These are phyloP conservation scores for Sugiyamaella sp. DNA, from an alignment of 1,139 yeast genomes.

Conservation along the genomic window DNA sequence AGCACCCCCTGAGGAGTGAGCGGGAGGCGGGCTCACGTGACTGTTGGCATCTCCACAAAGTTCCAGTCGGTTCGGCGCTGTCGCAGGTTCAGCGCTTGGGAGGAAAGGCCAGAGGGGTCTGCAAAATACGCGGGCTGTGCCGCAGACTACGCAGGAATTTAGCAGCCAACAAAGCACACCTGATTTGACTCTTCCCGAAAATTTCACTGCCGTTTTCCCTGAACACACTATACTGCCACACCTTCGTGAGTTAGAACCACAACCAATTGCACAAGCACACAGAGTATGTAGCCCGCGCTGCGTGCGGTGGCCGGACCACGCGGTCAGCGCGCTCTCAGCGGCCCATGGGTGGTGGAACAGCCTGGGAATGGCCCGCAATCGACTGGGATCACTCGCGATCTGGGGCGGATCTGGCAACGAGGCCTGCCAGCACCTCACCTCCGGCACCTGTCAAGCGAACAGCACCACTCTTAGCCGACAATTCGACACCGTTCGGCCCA, in stretches of 20 bases:
- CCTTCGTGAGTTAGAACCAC: conserved; percentile 3
- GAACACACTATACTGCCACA: neutral
- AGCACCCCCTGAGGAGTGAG: neutral
- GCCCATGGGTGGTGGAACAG: too few relatives aligned
- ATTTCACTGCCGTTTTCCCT: conserved; percentile 8
- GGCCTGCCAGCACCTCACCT: too few relatives aligned
- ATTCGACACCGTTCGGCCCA: too few relatives aligned
- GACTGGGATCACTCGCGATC: too few relatives aligned
- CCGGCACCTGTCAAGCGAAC: too few relatives aligned
- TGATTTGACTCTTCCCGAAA: conserved; percentile 12
- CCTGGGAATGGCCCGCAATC: too few relatives aligned
- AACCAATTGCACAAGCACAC: neutral
- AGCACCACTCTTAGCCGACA: too few relatives aligned
- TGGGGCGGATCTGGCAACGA: too few relatives aligned
- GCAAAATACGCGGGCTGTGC: conserved; percentile 9
- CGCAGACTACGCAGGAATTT: conserved; percentile 1
- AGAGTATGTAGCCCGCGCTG: neutral
- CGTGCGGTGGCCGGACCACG: neutral
- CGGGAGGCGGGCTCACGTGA: neutral
- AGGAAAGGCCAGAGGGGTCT: conserved; percentile 1
- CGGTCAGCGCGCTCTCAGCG: too few relatives aligned
- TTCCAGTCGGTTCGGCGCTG: conserved; percentile 9
- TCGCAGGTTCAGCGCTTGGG: neutral
- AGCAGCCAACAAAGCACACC: conserved; percentile 14
- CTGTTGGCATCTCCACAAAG: conserved; percentile 4